Percentiles rank a stretch among this genome's conserved stretches.
Evolutionary conservation across 2,329 filamentous ascomycete genomes (phyloP).

Genomic region (Stemphylium vesicarium): DNA sequence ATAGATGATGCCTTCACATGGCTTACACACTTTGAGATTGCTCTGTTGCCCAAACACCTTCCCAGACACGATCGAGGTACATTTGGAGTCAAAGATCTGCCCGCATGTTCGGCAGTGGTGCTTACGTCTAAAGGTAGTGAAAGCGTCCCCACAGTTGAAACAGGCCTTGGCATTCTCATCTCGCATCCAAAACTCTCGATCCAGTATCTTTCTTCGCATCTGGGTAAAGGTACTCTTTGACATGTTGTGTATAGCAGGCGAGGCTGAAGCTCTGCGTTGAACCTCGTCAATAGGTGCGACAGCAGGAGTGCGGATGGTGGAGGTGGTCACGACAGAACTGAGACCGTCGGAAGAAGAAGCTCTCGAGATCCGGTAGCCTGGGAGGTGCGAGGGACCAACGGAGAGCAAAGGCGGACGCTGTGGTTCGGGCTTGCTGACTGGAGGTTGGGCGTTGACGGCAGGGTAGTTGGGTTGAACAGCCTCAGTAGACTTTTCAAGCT

Average conservation of each 20-base stretch:
- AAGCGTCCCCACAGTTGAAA: slow-evolving; percentile 87
- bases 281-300: slow-evolving; percentile 42
- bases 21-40: slow-evolving; percentile 87
- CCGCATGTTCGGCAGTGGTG: slow-evolving; percentile 95
- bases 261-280: slow-evolving; percentile 27
- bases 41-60: slow-evolving; percentile 85
- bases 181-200: slow-evolving; percentile 98
- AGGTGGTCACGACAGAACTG: slow-evolving; percentile 46
- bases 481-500: slow-evolving; percentile 33
- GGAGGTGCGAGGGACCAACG: slow-evolving; percentile 56
- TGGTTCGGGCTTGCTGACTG: slow-evolving; percentile 36
- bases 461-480: slow-evolving; percentile 28
- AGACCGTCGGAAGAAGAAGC: slow-evolving; percentile 55
- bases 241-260: slow-evolving; percentile 46
- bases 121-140: slow-evolving; percentile 92
- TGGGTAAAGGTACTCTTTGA: slow-evolving; percentile 55
- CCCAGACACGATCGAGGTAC: slow-evolving; percentile 88
- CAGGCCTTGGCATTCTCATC: slow-evolving; percentile 98
- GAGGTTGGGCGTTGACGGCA: slow-evolving; percentile 29
- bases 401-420: slow-evolving; percentile 51
- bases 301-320: slow-evolving; percentile 40
- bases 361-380: slow-evolving; percentile 54
- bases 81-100: slow-evolving; percentile 98
- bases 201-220: slow-evolving; percentile 85
- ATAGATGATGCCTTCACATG: slow-evolving; percentile 89